Base-by-base conservation (phyloP, 23 red algal genomes). In the Porphyridium purpureum region DNA sequence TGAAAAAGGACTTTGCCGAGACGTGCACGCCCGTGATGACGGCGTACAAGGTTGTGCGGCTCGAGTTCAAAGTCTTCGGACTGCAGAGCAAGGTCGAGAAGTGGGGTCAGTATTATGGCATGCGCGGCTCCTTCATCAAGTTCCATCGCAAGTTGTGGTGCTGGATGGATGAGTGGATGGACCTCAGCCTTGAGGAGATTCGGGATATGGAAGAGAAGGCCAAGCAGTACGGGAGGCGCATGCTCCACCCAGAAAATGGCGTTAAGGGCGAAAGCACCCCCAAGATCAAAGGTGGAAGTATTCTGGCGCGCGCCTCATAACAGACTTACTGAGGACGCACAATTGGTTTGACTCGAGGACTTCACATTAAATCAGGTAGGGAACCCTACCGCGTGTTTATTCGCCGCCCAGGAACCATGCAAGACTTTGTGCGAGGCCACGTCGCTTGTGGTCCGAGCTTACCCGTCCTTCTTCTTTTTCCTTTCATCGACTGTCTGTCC, bases 141-240 rank as follows among this genome's bases (percentile, higher is more conserved):
- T 80, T 66, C 24, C 74, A 80, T 27, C 74, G 74, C 21, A 80
- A 80, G 55, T 27, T 80, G 21, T 72, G 73, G 26, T 80, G 74
- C 50, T 80, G 71, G 71, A 76, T 76, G 7, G 71, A 76, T 51
- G 71, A 67, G 26, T 76, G 71, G 71, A 36, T 19, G 21, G 74
- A 65, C 1, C 33, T 70, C 20, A 71, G 29, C 3, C 29, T 80
- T 26, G 62, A 72, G 20, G 74, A 80, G 7, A 73, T 80, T 5
- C 4, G 74, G 35, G 40, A 21, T 2, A 72, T 72, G 65, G 74
- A 80, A 46, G 74, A 29, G 26, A 65, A 80, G 50, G 73, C 74
- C 17, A 46, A 41, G 29, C 3, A 24, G n/a, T 41, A 33, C 8
- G 44, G 27, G 7, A 62, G 35, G 44, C 9, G 35, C 27, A 62